These are phyloP conservation scores for Durio zibethinus DNA, from an alignment of 345 rosid species.

Conservation along the genomic window DNA sequence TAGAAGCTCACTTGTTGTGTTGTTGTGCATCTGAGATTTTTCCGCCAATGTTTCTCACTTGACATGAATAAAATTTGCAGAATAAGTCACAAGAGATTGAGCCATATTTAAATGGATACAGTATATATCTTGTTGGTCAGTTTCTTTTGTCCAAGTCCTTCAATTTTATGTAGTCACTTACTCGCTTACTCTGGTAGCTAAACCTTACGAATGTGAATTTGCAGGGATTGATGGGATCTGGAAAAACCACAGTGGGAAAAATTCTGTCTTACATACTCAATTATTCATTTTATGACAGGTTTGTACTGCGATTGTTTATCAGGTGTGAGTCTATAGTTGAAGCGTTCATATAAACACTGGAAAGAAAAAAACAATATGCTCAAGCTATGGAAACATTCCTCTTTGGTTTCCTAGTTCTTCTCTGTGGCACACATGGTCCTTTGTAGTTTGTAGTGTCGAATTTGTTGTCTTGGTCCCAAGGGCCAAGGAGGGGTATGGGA, in stretches of 20 bases:
- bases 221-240: constrained; percentile 99
- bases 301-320: constrained; percentile 18
- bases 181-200: constrained; percentile 2
- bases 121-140: constrained; percentile 93
- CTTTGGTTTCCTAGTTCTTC: not conserved
- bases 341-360: not conserved
- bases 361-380: constrained; percentile 1
- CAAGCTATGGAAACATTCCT: not conserved
- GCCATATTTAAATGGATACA: constrained; percentile 68
- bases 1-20: not conserved
- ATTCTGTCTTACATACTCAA: constrained; percentile 64
- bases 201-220: constrained; percentile 13
- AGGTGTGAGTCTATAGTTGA: constrained; percentile 3
- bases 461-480: not conserved
- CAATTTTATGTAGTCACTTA: constrained; percentile 10
- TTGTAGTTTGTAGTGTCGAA: not conserved
- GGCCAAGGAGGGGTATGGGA: not conserved
- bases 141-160: constrained; percentile 25
- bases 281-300: constrained; percentile 85
- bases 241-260: constrained; percentile 93
- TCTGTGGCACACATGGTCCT: not conserved
- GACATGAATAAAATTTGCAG: constrained; percentile 46
- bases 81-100: constrained; percentile 65
- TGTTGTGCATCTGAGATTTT: constrained; percentile 4
- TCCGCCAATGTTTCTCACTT: constrained; percentile 24